A percentile compares a stretch with the other conserved stretches of the same genome.
Evolutionary conservation across 768 basidiomycete species (phyloP).

Genomic region (Aureoboletus auriporus): DNA sequence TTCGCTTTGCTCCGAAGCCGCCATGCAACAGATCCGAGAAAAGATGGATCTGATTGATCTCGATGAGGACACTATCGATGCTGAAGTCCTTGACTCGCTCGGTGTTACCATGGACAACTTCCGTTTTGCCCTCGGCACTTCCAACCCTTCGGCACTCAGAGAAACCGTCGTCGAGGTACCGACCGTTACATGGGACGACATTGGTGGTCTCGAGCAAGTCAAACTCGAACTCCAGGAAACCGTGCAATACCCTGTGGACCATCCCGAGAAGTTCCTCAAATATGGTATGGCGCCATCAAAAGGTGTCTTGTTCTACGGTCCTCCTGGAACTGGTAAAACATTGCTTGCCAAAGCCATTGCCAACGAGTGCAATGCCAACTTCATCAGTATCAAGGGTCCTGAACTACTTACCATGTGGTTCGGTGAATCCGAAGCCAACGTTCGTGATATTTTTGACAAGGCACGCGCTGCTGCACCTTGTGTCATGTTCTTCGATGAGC

Average conservation of each 20-base stretch:
- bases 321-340: slow-evolving; percentile 99
- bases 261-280: slow-evolving; percentile 99
- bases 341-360: slow-evolving; percentile 98
- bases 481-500: slow-evolving; percentile 99
- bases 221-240: slow-evolving; percentile 99
- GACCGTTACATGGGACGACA: slow-evolving; percentile 97
- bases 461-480: slow-evolving; percentile 98
- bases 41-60: slow-evolving; percentile 99
- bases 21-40: slow-evolving; percentile 99
- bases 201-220: slow-evolving; percentile 99
- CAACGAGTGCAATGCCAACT: slow-evolving; percentile 99
- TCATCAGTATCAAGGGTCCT: slow-evolving; percentile 99
- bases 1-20: slow-evolving; percentile 96
- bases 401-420: slow-evolving; percentile 99
- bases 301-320: slow-evolving; percentile 99
- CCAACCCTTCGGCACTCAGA: slow-evolving; percentile 97
- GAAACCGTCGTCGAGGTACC: slow-evolving; percentile 99
- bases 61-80: slow-evolving; percentile 97
- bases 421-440: slow-evolving; percentile 99
- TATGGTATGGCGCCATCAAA: slow-evolving; percentile 99
- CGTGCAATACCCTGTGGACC: slow-evolving; percentile 99
- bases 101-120: slow-evolving; percentile 99
- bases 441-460: slow-evolving; percentile 99
- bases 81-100: slow-evolving; percentile 96
- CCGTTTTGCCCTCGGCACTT: slow-evolving; percentile 96